A percentile compares a stretch with the other conserved stretches of the same genome.
Conservation (phyloP, 2,329 filamentous ascomycete genomes). For the Decorospora gaudefroyi region DNA sequence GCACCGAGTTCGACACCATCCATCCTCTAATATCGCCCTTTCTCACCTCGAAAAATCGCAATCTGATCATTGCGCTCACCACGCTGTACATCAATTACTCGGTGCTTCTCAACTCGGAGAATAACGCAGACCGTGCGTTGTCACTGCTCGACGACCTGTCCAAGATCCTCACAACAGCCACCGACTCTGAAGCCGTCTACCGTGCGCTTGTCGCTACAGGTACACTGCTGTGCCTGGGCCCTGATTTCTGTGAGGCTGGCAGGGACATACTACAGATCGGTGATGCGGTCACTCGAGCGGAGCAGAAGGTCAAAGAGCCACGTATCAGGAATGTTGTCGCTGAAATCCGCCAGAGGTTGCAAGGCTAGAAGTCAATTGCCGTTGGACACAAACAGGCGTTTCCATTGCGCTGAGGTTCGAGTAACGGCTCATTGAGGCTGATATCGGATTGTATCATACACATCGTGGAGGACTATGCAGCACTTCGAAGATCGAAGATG, state of each 20-base stretch:
- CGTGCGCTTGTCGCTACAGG: conserved; percentile 81
- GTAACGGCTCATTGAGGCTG: neutral
- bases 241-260: conserved; percentile 62
- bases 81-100: conserved; percentile 85
- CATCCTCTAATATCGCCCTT: conserved; percentile 67
- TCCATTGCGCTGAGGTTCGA: neutral
- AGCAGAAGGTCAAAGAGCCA: conserved; percentile 61
- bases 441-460: conserved; percentile 1
- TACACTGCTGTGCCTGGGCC: conserved; percentile 69
- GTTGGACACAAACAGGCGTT: neutral
- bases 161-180: conserved; percentile 66
- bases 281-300: conserved; percentile 53
- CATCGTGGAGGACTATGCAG: neutral
- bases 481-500: too few species aligned
- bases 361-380: conserved; percentile 20
- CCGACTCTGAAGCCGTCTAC: conserved; percentile 82
- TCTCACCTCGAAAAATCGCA: conserved; percentile 65
- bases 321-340: conserved; percentile 63
- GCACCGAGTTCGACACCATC: conserved; percentile 63
- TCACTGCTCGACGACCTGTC: conserved; percentile 65
- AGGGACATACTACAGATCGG: conserved; percentile 61
- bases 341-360: conserved; percentile 61
- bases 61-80: conserved; percentile 78
- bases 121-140: conserved; percentile 55
- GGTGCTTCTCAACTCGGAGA: conserved; percentile 65